These are phyloP conservation scores for Podospora tetraspora DNA, from an alignment of 495 filamentous ascomycete species.

Conservation along the genomic window DNA sequence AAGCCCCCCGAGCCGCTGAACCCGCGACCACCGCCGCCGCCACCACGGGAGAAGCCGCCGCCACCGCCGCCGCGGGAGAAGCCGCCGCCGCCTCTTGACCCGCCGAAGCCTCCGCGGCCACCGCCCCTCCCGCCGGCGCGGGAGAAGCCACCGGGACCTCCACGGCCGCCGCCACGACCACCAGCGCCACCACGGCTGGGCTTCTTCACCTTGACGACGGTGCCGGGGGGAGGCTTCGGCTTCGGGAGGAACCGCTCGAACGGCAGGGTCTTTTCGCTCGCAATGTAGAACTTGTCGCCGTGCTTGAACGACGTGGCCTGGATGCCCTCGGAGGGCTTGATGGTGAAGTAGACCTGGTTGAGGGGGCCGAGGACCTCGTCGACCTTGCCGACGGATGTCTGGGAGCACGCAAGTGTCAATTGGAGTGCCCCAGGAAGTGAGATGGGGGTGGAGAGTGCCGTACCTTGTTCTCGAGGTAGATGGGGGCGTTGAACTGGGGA, in stretches of 20 bases:
- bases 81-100: constrained; percentile 40
- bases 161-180: constrained; percentile 34
- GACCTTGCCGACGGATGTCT: constrained; percentile 84
- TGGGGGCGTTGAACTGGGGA: constrained; percentile 97
- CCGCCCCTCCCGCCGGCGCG: constrained; percentile 41
- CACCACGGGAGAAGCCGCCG: constrained; percentile 17
- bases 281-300: constrained; percentile 96
- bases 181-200: constrained; percentile 44
- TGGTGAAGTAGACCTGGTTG: constrained; percentile 96
- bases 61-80: constrained; percentile 20
- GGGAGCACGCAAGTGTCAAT: constrained; percentile 18
- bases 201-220: constrained; percentile 49
- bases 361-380: constrained; percentile 93
- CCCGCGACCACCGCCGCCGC: constrained; percentile 25
- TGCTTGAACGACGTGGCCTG: constrained; percentile 88
- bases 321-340: constrained; percentile 94
- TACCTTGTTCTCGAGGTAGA: constrained; percentile 98
- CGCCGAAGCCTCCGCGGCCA: constrained; percentile 34
- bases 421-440: neutral
- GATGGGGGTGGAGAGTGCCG: neutral
- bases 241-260: constrained; percentile 94
- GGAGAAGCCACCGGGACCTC: constrained; percentile 45
- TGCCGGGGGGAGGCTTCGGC: constrained; percentile 76
- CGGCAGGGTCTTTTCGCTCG: constrained; percentile 87
- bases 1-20: constrained; percentile 24